Conservation (phyloP, 2,329 filamentous ascomycete species). For the Sarocladium kiliense region DNA sequence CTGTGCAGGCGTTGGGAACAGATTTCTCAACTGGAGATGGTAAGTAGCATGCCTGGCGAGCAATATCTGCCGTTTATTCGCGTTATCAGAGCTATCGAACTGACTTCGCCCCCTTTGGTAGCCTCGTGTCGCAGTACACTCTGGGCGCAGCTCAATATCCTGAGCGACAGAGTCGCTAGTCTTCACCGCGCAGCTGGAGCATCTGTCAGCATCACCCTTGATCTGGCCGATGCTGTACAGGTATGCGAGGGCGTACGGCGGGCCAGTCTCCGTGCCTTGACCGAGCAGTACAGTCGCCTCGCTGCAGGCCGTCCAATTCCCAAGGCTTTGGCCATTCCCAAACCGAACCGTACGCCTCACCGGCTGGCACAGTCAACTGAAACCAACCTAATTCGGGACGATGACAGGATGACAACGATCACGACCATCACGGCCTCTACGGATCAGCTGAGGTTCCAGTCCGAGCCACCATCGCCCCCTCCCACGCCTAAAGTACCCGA, state of each 20-base stretch:
- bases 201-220: constrained; percentile 19
- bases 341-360: constrained; percentile 10
- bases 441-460: constrained; percentile 18
- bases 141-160: constrained; percentile 20
- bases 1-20: constrained; percentile 27
- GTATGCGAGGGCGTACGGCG: constrained; percentile 28
- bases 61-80: neutral
- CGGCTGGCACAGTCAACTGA: constrained; percentile 10
- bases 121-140: constrained; percentile 23
- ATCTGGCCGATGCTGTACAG: constrained; percentile 26
- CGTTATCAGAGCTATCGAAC: neutral
- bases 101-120: neutral
- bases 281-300: constrained; percentile 30
- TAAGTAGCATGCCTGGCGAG: constrained; percentile 14
- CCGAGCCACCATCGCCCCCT: constrained; percentile 27
- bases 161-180: constrained; percentile 18
- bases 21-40: constrained; percentile 30
- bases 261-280: constrained; percentile 25
- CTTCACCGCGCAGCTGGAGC: constrained; percentile 19
- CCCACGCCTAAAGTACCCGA: constrained; percentile 20
- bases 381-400: constrained; percentile 14
- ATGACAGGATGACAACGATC: constrained; percentile 18
- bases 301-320: constrained; percentile 25
- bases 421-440: constrained; percentile 15
- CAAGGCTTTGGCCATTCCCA: constrained; percentile 19